phyloP scores from a whole-genome alignment of 768 basidiomycete species.

The Tylopilus vinaceipallidus region DNA sequence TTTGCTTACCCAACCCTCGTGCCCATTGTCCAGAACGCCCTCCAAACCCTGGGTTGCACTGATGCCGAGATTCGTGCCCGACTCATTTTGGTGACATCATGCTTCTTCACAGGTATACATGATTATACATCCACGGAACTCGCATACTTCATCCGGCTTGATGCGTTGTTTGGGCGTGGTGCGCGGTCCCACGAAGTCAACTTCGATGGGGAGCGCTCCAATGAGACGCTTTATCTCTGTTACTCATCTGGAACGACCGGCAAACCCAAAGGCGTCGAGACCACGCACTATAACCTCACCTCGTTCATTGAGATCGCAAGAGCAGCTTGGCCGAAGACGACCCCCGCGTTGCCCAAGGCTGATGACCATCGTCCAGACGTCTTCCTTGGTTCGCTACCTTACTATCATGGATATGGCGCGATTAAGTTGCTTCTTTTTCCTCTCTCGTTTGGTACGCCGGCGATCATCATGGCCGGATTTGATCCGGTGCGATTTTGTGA shows the following conservation, averaged over 20 bases:
- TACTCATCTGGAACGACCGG: conserved; percentile 74
- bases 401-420: conserved; percentile 53
- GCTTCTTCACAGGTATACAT: conserved; percentile 40
- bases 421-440: conserved; percentile 63
- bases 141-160: conserved; percentile 38
- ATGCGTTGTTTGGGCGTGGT: conserved; percentile 52
- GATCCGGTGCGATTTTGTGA: conserved; percentile 67
- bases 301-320: conserved; percentile 54
- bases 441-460: conserved; percentile 45
- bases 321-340: conserved; percentile 39
- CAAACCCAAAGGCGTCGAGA: conserved; percentile 72
- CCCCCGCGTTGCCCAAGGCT: conserved; percentile 8
- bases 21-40: conserved; percentile 52
- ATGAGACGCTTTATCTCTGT: conserved; percentile 65
- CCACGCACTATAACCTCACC: conserved; percentile 68
- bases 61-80: conserved; percentile 47
- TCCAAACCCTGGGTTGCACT: conserved; percentile 47
- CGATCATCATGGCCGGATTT: conserved; percentile 65
- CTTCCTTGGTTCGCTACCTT: conserved; percentile 65
- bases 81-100: conserved; percentile 53
- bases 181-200: conserved; percentile 49
- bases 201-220: conserved; percentile 48
- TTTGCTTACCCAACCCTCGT: conserved; percentile 65
- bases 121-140: conserved; percentile 32
- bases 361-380: conserved; percentile 35